Conservation (phyloP, 495 filamentous ascomycete species). For the Echria macrotheca region DNA sequence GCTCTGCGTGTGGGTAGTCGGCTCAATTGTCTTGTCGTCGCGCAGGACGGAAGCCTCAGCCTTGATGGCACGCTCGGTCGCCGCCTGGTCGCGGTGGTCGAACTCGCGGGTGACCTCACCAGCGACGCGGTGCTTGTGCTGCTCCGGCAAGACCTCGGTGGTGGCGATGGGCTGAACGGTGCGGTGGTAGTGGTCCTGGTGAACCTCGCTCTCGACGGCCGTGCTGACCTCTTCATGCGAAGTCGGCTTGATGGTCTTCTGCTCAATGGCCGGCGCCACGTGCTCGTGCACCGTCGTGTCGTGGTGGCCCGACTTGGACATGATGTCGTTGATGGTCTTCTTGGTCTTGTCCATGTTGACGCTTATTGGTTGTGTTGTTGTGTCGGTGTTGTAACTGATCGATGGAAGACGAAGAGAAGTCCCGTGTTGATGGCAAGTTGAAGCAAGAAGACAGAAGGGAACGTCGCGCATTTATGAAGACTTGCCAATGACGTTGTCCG, state of each 20-base stretch:
- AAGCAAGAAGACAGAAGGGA: background rate
- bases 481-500: too few relatives aligned
- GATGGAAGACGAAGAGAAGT: too few relatives aligned
- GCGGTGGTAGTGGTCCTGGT: constrained; percentile 55
- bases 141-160: constrained; percentile 41
- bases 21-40: constrained; percentile 40
- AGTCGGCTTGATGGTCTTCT: constrained; percentile 49
- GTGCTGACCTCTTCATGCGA: constrained; percentile 51
- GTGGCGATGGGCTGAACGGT: constrained; percentile 49
- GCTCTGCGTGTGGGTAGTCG: constrained; percentile 42
- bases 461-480: background rate
- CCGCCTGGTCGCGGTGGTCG: constrained; percentile 48
- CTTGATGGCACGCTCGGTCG: constrained; percentile 38
- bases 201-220: constrained; percentile 57
- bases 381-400: background rate
- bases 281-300: constrained; percentile 59
- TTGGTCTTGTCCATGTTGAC: constrained; percentile 54
- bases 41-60: constrained; percentile 47
- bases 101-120: constrained; percentile 50
- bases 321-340: constrained; percentile 47
- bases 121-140: constrained; percentile 43
- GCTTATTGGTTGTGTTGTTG: constrained; percentile 12
- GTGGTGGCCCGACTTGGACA: constrained; percentile 50
- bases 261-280: constrained; percentile 53
- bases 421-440: background rate